These are phyloP conservation scores for Lojkania enalia DNA, from an alignment of 2,329 filamentous ascomycete species.

Conservation along the genomic window DNA sequence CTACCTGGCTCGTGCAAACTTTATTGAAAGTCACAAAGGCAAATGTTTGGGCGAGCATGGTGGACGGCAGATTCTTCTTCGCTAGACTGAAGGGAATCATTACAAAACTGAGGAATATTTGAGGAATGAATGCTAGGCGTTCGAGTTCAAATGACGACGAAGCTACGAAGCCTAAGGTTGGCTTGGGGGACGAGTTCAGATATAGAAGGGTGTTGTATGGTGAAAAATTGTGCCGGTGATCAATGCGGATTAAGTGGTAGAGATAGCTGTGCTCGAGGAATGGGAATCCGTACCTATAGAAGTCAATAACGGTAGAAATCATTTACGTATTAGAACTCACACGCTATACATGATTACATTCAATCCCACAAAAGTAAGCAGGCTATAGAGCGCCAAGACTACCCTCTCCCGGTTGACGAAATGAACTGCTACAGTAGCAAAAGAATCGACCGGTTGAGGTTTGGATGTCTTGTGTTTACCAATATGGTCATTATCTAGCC, in stretches of 20 bases:
- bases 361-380: conserved; percentile 71
- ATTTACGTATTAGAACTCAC: conserved; percentile 51
- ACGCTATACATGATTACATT: conserved; percentile 78
- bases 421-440: conserved; percentile 22
- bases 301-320: conserved; percentile 1
- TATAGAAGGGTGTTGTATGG: conserved; percentile 93
- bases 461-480: conserved; percentile 6
- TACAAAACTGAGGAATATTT: conserved; percentile 77
- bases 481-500: conserved; percentile 65
- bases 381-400: conserved; percentile 64
- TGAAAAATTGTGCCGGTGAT: conserved; percentile 98
- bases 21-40: conserved; percentile 98
- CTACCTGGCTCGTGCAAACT: conserved; percentile 97
- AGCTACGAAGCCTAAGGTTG: conserved; percentile 43
- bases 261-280: conserved; percentile 91
- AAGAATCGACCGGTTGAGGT: conserved; percentile 15
- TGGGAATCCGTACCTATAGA: conserved; percentile 68
- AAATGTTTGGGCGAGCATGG: conserved; percentile 94
- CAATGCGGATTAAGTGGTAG: conserved; percentile 88
- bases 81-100: conserved; percentile 75
- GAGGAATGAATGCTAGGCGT: conserved; percentile 84
- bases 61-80: conserved; percentile 77
- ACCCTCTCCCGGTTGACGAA: conserved; percentile 53
- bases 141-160: conserved; percentile 61
- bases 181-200: conserved; percentile 68